Base-by-base conservation (phyloP, 164 flowering plant species). In the Macadamia tetraphylla region DNA sequence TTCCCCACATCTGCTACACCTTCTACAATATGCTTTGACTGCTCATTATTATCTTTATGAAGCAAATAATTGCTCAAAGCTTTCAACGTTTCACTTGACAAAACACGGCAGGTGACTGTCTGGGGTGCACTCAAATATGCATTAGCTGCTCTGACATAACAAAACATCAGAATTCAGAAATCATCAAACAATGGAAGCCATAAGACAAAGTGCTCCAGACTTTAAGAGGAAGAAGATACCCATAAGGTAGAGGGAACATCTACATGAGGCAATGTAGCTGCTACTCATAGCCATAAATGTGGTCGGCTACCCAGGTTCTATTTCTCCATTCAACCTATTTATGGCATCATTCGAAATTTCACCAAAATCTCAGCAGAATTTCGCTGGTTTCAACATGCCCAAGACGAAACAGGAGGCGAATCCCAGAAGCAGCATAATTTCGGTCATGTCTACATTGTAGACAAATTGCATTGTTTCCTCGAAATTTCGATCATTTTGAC, bases 51-150 rank as follows among this genome's bases (percentile, higher is more conserved):
- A 46, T 71, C 80, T 12, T 56, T 56, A 29, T 42, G 65, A 31
- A 69, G 23, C 63, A 75, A 70, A 65, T 57, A 64, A 60, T 64
- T 70, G 70, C 77, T 74, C 76, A 93, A 72, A 63, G 72, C 66
- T 67, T 82, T 89, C 80, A 93, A 71, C 68, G 67, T 76, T 56
- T 80, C 84, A 69, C 85, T 63, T 23, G 95, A 89, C 74, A 86
- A 68, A 40, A 93, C 82, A 48, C 67, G 77, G 75, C 93, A 86
- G 63, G 96, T 87, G 13, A 93, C 70, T 18, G 95, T 83, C 77
- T 75, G 81, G 17, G 97, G 97, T 60, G 75, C 74, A 66, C 66
- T 76, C 66, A 82, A 67, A 65, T 68, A 74, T 69, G 18, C 63
- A 53, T 63, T 70, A 73, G 73, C 85, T 79, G 78, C 74, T 66